phyloP scores from a whole-genome alignment of 2,329 filamentous ascomycete genomes.

The Arthrocladium fulminans region DNA sequence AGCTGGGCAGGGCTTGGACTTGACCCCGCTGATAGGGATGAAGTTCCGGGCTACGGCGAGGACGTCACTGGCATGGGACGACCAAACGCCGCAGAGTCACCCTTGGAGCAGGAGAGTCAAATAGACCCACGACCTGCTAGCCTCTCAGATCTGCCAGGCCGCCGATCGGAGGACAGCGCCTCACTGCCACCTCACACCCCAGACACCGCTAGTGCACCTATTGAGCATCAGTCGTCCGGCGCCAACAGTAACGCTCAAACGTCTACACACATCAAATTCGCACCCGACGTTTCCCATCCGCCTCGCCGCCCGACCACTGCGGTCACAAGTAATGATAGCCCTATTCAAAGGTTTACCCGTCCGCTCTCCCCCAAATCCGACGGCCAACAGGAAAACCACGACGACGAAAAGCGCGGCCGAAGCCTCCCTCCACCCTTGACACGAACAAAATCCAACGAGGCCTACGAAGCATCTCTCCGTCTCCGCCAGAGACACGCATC shows the following conservation, averaged over 20 bases:
- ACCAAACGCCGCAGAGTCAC: too few species aligned
- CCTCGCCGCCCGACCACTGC: constrained; percentile 15
- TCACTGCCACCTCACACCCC: too few species aligned
- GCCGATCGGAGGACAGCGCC: too few species aligned
- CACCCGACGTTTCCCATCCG: not conserved
- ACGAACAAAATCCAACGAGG: not conserved
- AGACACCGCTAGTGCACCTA: too few species aligned
- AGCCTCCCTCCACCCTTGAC: not conserved
- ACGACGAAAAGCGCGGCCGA: not conserved
- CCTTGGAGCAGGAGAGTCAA: too few species aligned
- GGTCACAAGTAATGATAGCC: not conserved
- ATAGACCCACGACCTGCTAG: too few species aligned
- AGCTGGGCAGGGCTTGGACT: constrained; percentile 36
- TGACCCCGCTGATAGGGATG: constrained; percentile 13
- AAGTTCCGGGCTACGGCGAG: too few species aligned
- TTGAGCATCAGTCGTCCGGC: constrained; percentile 26
- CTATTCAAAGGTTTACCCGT: not conserved
- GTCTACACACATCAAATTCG: constrained; percentile 1
- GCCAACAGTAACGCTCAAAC: constrained; percentile 10
- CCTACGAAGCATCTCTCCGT: not conserved
- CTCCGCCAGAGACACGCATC: not conserved
- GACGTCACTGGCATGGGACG: too few species aligned
- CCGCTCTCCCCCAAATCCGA: not conserved
- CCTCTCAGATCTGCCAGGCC: too few species aligned
- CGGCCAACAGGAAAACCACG: not conserved